Evolutionary conservation across 2,329 filamentous ascomycete genomes (phyloP), one percentile per base, ranked within the genome.

Genomic region (Fusarium xylarioides): DNA sequence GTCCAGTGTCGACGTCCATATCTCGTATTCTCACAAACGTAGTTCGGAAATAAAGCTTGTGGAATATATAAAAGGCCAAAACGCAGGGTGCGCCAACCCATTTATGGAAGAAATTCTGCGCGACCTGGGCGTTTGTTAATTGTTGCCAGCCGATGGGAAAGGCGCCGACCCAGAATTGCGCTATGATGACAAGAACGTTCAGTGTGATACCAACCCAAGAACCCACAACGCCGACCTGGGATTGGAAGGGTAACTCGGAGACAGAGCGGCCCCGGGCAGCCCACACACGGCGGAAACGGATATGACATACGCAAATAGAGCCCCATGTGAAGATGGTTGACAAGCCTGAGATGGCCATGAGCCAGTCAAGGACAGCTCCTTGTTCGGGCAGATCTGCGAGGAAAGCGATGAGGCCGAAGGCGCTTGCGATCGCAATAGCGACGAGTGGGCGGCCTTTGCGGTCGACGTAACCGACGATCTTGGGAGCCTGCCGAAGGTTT

Each of bases 201-300:
- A 97, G 89, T 37, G 85, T 73, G 63, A 97, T 87, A 30, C 95
- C 95, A 35, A 96, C 69, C 86, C 91, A 98, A 6, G 94, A 97
- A 15, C 95, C 95, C 15, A 88, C 75, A 14, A 96, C 84, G 68
- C 95, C 95, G 9, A 93, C 89, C 79, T 97, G 93, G 1, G 93
- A 93, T 40, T 84, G 86, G 85, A 96, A 98, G 11, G 95, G 92
- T 11, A 98, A 87, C 76, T 97, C 93, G 62, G 90, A 86, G 40
- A 95, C 84, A n/a, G 85, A 86, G 79, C 91, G 92, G 49, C 92
- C 93, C 69, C 91, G 89, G 18, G 83, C 79, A 49, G 85, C 86
- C 94, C 94, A 97, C n/a, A 91, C 93, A 32, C 84, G 84, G 71
- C 95, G 93, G 88, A 98, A 98, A 63, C 95, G 94, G 79, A 98